phyloP scores from a whole-genome alignment of 169 alveolate genomes.

The Plasmodium falciparum region DNA sequence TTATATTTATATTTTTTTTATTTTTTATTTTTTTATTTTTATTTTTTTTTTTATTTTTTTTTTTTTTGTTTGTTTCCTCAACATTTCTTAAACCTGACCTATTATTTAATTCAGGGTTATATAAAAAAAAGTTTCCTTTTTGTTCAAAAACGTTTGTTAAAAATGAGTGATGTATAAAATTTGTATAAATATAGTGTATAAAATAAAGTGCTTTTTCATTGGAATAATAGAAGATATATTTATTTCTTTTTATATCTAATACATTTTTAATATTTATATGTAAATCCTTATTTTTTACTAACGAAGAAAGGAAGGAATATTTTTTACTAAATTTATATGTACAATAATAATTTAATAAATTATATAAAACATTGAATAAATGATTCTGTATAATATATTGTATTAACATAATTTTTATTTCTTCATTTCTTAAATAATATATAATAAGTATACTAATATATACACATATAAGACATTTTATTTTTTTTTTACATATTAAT shows the following conservation, averaged over 20 bases:
- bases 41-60: not conserved
- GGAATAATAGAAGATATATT: slow-evolving; percentile 43
- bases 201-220: slow-evolving; percentile 10
- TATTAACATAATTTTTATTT: slow-evolving; percentile 19
- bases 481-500: slow-evolving; percentile 6
- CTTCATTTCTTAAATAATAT: slow-evolving; percentile 10
- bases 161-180: slow-evolving; percentile 45
- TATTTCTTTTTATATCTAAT: slow-evolving; percentile 11
- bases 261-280: slow-evolving; percentile 28
- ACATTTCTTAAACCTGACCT: too few species aligned
- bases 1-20: not conserved
- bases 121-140: not conserved
- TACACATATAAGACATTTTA: slow-evolving; percentile 45
- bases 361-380: slow-evolving; percentile 39
- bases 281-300: slow-evolving; percentile 5
- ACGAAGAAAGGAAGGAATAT: slow-evolving; percentile 10
- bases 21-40: not conserved
- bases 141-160: slow-evolving; percentile 38
- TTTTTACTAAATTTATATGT: slow-evolving; percentile 27
- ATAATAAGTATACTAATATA: slow-evolving; percentile 45
- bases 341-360: slow-evolving; percentile 24
- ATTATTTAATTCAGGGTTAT: too few species aligned
- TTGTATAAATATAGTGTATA: slow-evolving; percentile 47
- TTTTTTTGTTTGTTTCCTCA: not conserved
- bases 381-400: slow-evolving; percentile 11